phyloP scores from a whole-genome alignment of 2,329 filamentous ascomycete species.

The Didymella segeticola region DNA sequence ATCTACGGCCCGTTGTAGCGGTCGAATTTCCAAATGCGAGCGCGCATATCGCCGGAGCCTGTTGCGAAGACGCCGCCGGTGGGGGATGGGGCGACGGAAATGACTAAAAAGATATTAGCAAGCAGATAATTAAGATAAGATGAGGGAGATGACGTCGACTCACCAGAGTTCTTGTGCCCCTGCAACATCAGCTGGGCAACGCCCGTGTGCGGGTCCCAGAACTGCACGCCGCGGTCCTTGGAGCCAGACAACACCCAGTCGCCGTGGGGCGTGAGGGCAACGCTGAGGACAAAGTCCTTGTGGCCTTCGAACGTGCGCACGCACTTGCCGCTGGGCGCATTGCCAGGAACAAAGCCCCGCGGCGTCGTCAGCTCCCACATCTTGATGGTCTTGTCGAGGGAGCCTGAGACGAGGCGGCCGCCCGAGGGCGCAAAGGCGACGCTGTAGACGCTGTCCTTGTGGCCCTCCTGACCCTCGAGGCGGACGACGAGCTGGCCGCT shows the following conservation, averaged over 20 bases:
- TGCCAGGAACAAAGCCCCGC: constrained; percentile 69
- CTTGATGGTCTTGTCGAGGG: constrained; percentile 97
- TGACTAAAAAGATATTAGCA: constrained; percentile 64
- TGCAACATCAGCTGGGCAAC: constrained; percentile 98
- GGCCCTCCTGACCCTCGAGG: constrained; percentile 89
- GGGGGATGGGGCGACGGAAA: constrained; percentile 94
- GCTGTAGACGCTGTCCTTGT: constrained; percentile 96
- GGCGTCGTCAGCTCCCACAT: constrained; percentile 93
- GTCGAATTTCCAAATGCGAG: constrained; percentile 84
- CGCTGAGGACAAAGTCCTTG: constrained; percentile 96
- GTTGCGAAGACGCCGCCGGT: constrained; percentile 90
- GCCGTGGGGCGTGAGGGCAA: constrained; percentile 92
- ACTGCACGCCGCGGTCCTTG: constrained; percentile 96
- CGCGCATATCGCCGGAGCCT: constrained; percentile 96
- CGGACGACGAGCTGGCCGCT: constrained; percentile 87
- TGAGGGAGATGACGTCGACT: constrained; percentile 42
- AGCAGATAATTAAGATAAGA: neutral
- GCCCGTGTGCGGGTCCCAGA: constrained; percentile 95
- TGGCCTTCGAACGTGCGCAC: constrained; percentile 97
- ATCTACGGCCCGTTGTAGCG: constrained; percentile 43
- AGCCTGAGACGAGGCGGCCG: constrained; percentile 90
- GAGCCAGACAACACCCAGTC: constrained; percentile 97
- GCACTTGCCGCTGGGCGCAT: constrained; percentile 86
- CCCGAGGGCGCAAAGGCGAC: constrained; percentile 96
- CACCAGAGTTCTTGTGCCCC: constrained; percentile 93